These are phyloP conservation scores for Panaeolus cyanescens DNA, from an alignment of 768 basidiomycete species.

Conservation along the genomic window DNA sequence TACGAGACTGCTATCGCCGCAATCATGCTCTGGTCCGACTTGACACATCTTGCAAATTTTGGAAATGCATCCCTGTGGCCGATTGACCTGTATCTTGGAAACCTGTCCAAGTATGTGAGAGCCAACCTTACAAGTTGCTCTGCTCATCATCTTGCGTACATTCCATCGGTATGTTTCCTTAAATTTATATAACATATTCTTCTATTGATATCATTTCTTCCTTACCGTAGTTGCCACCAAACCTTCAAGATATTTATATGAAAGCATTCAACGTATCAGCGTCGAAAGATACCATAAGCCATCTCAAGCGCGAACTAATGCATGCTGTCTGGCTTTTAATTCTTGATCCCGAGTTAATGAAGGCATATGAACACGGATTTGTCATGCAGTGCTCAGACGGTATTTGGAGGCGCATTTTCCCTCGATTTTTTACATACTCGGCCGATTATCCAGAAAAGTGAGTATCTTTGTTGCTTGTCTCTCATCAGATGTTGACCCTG, in stretches of 20 bases:
- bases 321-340: neutral
- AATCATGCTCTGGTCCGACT: conserved; percentile 26
- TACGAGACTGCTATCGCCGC: conserved; percentile 23
- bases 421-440: conserved; percentile 31
- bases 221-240: too few species aligned
- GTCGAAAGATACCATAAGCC: neutral
- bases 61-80: conserved; percentile 19
- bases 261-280: conserved; percentile 3
- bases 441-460: conserved; percentile 41
- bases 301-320: neutral
- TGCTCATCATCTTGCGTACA: conserved; percentile 19
- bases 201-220: conserved; percentile 14
- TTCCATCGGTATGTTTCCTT: conserved; percentile 9
- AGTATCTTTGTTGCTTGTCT: conserved; percentile 5
- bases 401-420: conserved; percentile 26
- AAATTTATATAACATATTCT: neutral
- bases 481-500: neutral
- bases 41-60: conserved; percentile 14
- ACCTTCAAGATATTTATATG: neutral
- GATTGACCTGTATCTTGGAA: conserved; percentile 17
- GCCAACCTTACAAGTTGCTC: conserved; percentile 9
- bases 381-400: conserved; percentile 24
- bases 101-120: conserved; percentile 19
- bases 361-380: neutral
- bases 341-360: neutral